Evolutionary conservation across 176 grass and related monocot species (phyloP), one percentile per base, ranked within the genome.

Genomic region (Pontederia paniculata): DNA sequence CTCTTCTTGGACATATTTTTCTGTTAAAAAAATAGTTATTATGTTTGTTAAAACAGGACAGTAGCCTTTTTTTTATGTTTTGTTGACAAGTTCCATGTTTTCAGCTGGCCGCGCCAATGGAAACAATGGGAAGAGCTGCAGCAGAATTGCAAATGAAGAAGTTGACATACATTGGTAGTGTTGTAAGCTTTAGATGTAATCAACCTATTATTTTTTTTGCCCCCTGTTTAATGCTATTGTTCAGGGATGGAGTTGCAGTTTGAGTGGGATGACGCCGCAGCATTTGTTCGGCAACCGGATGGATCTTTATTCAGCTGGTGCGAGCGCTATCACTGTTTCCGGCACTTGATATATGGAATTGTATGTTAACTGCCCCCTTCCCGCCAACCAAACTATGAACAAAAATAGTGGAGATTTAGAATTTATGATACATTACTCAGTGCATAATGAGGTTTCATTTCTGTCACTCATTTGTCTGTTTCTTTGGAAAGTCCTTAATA

Each of bases 231-330:
- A 13, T 50, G 22, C 54, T 13, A 58, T 58, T 57, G 43, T 52
- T 57, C 67, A 98, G 93, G 93, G 44, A 82, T 98, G 77, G 93
- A 98, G 28, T 70, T 98, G 44, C 86, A 91, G 59, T 98, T 98
- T 44, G 83, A 98, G 58, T 91, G 83, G 93, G 93, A 98, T 62
- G 83, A 91, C 75, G 86, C 82, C 5, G 50, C 83, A 41, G 87
- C 93, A 56, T 98, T 91, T 57, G 93, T 98, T 4, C 80, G 62
- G 54, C 86, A 98, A 58, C 93, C 87, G 14, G 93, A 98, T 56
- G 87, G 93, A 13, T 88, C 83, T 41, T 69, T 98, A 14, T 98
- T 98, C 55, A 98, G 87, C 58, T 98, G 93, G 93, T 73, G 77
- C 52, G 93, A 98, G 72, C 80, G 93, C 0, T 88, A 84, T 77